These are phyloP conservation scores for Mrakiaceae sp. DNA, from an alignment of 1,284 basidiomycete genomes.

Conservation along the genomic window DNA sequence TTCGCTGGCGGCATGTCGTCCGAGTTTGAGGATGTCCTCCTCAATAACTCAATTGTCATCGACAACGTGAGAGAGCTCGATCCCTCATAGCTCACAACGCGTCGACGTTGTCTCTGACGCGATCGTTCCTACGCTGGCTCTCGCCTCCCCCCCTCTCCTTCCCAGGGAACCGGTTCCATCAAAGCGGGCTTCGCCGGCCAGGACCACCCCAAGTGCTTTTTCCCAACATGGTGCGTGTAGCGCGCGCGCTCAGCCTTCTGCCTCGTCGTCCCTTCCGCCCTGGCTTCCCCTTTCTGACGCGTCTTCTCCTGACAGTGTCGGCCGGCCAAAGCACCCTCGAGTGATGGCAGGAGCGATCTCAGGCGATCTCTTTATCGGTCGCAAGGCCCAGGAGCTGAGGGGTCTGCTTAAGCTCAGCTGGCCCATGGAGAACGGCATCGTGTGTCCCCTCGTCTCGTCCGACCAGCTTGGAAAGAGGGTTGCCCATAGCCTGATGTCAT, in stretches of 20 bases:
- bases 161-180: constrained; percentile 86
- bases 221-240: constrained; percentile 84
- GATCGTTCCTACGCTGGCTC: not conserved
- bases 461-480: not conserved
- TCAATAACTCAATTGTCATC: constrained; percentile 87
- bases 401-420: constrained; percentile 94
- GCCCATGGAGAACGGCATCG: constrained; percentile 93
- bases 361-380: constrained; percentile 85
- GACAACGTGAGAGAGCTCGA: constrained; percentile 65
- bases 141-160: constrained; percentile 4
- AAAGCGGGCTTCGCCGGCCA: constrained; percentile 96
- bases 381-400: constrained; percentile 83
- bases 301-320: constrained; percentile 53
- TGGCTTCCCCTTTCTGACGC: not conserved
- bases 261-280: not conserved
- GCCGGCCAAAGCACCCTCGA: constrained; percentile 85
- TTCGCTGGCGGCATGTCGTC: constrained; percentile 27
- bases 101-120: not conserved
- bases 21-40: constrained; percentile 53
- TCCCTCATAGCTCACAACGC: constrained; percentile 17
- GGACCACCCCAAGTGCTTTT: constrained; percentile 96
- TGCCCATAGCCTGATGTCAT: not conserved
- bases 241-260: not conserved
- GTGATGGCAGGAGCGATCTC: constrained; percentile 94
- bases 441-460: constrained; percentile 19